A percentile compares a stretch with the other conserved stretches of the same genome.
Conservation (phyloP, 345 rosid genomes). For the Citrus sinensis region DVS_A1.0 CM039162.1:20768001-20768500, state of each 20-base stretch:
- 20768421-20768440: not conserved
- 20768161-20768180: slow-evolving; percentile 71
- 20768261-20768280: slow-evolving; percentile 73
- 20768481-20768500: not conserved
- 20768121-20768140: slow-evolving; percentile 81
- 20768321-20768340: slow-evolving; percentile 56
- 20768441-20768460: slow-evolving; percentile 12
- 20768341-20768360: slow-evolving; percentile 65
- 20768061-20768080: slow-evolving; percentile 53
- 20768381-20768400: slow-evolving; percentile 94
- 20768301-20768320: slow-evolving; percentile 58
- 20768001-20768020: slow-evolving; percentile 55
- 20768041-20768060: slow-evolving; percentile 71
- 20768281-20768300: slow-evolving; percentile 54
- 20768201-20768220: slow-evolving; percentile 53
- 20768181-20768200: slow-evolving; percentile 63
- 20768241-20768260: slow-evolving; percentile 31
- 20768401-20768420: slow-evolving; percentile 28
- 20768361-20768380: slow-evolving; percentile 65
- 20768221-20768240: slow-evolving; percentile 56
- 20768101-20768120: slow-evolving; percentile 48
- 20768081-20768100: slow-evolving; percentile 65
- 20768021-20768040: slow-evolving; percentile 57
- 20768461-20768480: not conserved
- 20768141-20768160: slow-evolving; percentile 83